Base-by-base conservation (phyloP, 176 grass and related monocot species). In the Oryza coarctata region DNA sequence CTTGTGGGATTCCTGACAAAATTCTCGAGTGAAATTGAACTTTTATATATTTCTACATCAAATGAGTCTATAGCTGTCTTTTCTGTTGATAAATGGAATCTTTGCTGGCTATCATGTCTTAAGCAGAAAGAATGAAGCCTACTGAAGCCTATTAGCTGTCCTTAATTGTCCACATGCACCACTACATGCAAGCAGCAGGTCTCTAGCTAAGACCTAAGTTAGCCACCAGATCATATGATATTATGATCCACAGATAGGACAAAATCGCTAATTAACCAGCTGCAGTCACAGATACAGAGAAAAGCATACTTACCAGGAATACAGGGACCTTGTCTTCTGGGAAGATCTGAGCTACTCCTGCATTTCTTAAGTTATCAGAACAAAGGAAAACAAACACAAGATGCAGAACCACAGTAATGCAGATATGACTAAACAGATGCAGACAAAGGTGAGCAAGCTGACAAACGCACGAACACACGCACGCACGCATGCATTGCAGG, bases 321-420 rank as follows among this genome's bases (percentile, higher is more conserved):
- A 41, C 80, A 74, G 80, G 84, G 80, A 15, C 75, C 80, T 10
- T 90, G 84, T 86, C 74, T 86, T 68, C 30, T 64, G 88, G 80
- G 67, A 72, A 12, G 73, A 76, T 25, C 82, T 60, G 78, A 86
- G 74, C 36, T 75, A 67, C 44, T 58, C 65, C 78, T 67, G 58
- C 78, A 39, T 71, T 65, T 82, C 73, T 72, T 70, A 60, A 73
- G 58, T 35, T 57, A 50, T 39, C 13, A 55, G 18, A 44, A 78
- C 52, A 12, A 63, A 72, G 45, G 65, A 43, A 82, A 81, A 75
- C 70, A 64, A 80, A 32, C 35, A 61, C 31, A 38, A 52, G 20
- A 70, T 70, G 57, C 70, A 85, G 45, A 84, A 30, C 47, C 43
- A 33, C 44, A 68, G 18, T 1, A 22, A 43, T 22, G 62, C 77